Evolutionary conservation across 75 land plant genomes (phyloP).

Genomic region (Larix kaempferi): DNA sequence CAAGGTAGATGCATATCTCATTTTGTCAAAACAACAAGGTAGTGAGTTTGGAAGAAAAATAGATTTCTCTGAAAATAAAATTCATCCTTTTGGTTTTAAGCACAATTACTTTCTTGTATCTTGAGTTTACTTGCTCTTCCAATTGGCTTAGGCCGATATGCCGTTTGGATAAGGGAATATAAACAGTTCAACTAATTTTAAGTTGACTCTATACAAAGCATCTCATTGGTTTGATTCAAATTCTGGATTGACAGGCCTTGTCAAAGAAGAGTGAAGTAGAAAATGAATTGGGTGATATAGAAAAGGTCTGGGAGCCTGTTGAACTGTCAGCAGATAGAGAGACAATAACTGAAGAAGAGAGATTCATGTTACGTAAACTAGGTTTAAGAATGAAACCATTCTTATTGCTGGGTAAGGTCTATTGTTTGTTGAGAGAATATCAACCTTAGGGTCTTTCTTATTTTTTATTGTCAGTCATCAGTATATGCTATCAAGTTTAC

Average conservation of each 20-base stretch:
- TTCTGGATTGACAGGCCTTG: constrained; percentile 32
- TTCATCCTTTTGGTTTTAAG: background rate
- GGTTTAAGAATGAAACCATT: constrained; percentile 94
- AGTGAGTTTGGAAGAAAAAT: constrained; percentile 6
- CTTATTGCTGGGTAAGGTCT: constrained; percentile 69
- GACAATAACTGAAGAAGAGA: constrained; percentile 86
- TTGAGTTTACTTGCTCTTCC: background rate
- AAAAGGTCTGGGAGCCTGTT: constrained; percentile 17
- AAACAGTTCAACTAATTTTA: background rate
- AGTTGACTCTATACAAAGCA: background rate
- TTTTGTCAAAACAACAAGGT: background rate
- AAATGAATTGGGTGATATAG: constrained; percentile 48
- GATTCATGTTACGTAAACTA: constrained; percentile 82
- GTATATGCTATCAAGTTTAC: constrained; percentile 5
- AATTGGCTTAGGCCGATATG: background rate
- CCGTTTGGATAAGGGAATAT: background rate
- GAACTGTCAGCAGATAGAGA: constrained; percentile 59
- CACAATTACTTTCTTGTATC: constrained; percentile 3
- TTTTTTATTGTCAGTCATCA: background rate
- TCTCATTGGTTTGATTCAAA: constrained; percentile 1
- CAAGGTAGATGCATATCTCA: background rate
- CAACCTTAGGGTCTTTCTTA: background rate
- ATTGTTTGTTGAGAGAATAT: background rate
- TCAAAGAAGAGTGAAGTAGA: constrained; percentile 68
- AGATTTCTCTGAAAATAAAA: background rate